Base-by-base conservation (phyloP, 192 early-diverging fungal genomes). In the Coemansia sp. region DNA sequence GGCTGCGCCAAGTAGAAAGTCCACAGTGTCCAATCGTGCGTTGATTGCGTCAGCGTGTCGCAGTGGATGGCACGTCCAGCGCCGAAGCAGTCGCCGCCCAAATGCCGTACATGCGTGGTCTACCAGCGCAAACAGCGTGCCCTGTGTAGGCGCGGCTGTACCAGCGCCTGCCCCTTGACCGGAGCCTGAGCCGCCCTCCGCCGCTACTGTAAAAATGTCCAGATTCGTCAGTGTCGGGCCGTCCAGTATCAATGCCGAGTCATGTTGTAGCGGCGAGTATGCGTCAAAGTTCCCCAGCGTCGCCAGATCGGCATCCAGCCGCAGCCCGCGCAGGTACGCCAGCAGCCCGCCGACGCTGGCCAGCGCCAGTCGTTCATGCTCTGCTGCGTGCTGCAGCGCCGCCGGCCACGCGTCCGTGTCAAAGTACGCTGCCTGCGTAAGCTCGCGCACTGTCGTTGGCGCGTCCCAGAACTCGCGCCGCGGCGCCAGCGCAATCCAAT, bases 221-320 rank as follows among this genome's bases (percentile, higher is more conserved):
- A 99, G 70, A 58, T 97, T 98, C 54, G 90, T 82, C 19, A 99
- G 72, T 1, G 97, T 95, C 52, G 94, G 94, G 4, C 94, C 95
- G 56, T 99, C 96, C 26, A 99, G 83, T 19, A 96, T 84, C 19
- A 98, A 77, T 12, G 90, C 89, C 8, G 85, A 83, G 1, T 77
- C 72, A 26, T 88, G 85, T 48, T 88, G 85, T 58, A 96, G 85
- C 10, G 95, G 95, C 57, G 94, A 85, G 69, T 99, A 99, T 1
- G 68, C 30, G 23, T 83, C 69, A 68, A 99, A 90, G 73, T 96
- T 96, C 28, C 84, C 82, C 32, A 92, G 86, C 4, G 95, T 95
- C 18, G 94, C 74, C 23, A 98, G 74, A 54, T 93, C 90, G 9
- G 68, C 68, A 62, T 99, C 97, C 24, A 98, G 78, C 72, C 93